Evolutionary conservation across 768 basidiomycete species (phyloP), one percentile per base, ranked within the genome.

Genomic region (Boletus patriciae): DNA sequence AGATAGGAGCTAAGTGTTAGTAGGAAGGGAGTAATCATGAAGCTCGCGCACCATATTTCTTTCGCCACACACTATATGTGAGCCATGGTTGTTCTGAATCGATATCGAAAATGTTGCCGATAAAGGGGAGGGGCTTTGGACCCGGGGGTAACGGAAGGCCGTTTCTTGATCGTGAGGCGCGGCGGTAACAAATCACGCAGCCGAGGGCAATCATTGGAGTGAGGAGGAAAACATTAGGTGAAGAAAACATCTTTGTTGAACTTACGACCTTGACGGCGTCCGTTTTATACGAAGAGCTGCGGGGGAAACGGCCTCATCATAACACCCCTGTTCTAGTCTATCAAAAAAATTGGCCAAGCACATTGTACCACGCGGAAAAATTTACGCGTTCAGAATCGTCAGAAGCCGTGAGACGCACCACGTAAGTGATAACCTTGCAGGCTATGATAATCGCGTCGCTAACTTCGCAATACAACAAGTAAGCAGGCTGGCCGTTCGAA

Each of bases 31-130:
- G 21, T 38, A n/a, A 42, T 23, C 9, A 21, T 16, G 16, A 44
- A 44, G n/a, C 40, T 15, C 31, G 12, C 60, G 41, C 29, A 66
- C 69, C 69, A 44, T 72, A 72, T 59, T 57, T 68, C 43, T 62
- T 66, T 47, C 60, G 56, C 69, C 69, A 70, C 18, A 18, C n/a
- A 34, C 70, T 58, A 19, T 70, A 70, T 18, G 69, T 70, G 43
- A 68, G 60, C 65, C 65, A 68, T 9, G 68, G 68, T 29, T 60
- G 54, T 25, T 62, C 33, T 2, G 62, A 46, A 40, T 68, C 49
- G 36, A 68, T 62, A 9, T 70, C 65, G 12, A 70, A 33, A 34
- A 68, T 12, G 43, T 68, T 68, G 25, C 67, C 67, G n/a, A 68
- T 53, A 1, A 68, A 36, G 2, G 68, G 67, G 34, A 68, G 52